Percentiles rank a stretch among this genome's conserved stretches.
These are phyloP conservation scores for Xanthoconium stramineum DNA, from an alignment of 768 basidiomycete species.

Conservation along the genomic window DNA sequence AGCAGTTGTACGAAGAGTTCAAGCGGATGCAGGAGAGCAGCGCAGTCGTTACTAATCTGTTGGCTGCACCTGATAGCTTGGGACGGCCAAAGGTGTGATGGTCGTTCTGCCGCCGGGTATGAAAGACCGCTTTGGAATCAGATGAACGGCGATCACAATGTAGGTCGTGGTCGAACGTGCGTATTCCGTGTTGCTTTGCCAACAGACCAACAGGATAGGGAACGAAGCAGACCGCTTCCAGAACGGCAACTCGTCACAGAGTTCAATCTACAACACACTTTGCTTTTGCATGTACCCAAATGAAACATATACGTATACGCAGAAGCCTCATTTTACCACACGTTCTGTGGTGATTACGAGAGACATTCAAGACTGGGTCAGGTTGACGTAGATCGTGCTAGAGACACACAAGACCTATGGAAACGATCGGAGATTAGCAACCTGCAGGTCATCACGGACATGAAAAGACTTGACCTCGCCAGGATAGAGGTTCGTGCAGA, in stretches of 20 bases:
- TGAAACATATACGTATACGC: background rate
- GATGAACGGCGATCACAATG: background rate
- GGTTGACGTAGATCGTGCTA: constrained; percentile 23
- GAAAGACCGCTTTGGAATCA: background rate
- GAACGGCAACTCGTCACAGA: background rate
- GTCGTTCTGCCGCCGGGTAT: constrained; percentile 1
- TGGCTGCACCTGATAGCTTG: constrained; percentile 30
- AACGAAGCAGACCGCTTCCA: background rate
- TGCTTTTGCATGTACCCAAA: too few relatives aligned
- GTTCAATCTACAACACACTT: too few relatives aligned
- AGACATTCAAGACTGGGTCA: constrained; percentile 8
- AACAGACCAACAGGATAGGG: background rate
- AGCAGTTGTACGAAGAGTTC: constrained; percentile 47
- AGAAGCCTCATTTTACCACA: background rate
- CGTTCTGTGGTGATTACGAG: background rate
- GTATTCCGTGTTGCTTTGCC: background rate
- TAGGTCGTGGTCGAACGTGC: background rate
- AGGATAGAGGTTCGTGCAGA: constrained; percentile 54
- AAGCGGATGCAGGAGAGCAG: constrained; percentile 57
- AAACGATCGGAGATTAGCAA: background rate
- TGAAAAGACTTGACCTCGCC: constrained; percentile 45
- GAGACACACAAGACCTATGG: constrained; percentile 28
- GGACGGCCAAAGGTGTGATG: constrained; percentile 16
- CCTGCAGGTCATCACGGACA: background rate
- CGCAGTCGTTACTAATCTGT: constrained; percentile 46